These are phyloP conservation scores for Candida silvatica DNA, from an alignment of 805 yeast species.

Conservation along the genomic window DNA sequence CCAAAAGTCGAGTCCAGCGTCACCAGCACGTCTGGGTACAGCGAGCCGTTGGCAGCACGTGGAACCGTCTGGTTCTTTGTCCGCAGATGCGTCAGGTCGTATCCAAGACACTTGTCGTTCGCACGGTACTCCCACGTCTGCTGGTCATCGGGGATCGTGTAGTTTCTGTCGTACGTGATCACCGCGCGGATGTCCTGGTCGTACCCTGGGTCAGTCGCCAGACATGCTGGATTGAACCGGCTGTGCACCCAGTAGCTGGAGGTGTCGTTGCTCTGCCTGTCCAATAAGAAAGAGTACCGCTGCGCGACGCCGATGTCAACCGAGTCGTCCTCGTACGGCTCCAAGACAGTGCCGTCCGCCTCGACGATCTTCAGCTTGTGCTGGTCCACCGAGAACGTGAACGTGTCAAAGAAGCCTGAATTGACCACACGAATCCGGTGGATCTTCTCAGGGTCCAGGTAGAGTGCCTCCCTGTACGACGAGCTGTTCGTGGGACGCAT, in stretches of 20 bases:
- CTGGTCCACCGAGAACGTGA: slow-evolving; percentile 43
- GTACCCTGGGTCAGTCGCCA: slow-evolving; percentile 10
- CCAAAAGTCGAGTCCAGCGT: slow-evolving; percentile 10
- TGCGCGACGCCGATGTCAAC: slow-evolving; percentile 14
- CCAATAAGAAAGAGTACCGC: slow-evolving; percentile 14
- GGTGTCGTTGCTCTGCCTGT: slow-evolving; percentile 4
- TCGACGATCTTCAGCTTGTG: slow-evolving; percentile 48
- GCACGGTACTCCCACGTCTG: slow-evolving; percentile 12
- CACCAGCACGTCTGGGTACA: slow-evolving; percentile 8
- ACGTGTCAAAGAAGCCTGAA: slow-evolving; percentile 51
- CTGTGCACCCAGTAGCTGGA: slow-evolving; percentile 10
- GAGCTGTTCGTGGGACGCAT: slow-evolving; percentile 3
- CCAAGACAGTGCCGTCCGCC: slow-evolving; percentile 49
- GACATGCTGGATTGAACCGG: slow-evolving; percentile 13
- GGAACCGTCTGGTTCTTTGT: slow-evolving; percentile 9
- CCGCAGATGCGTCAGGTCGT: slow-evolving; percentile 8
- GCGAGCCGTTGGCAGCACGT: slow-evolving; percentile 8
- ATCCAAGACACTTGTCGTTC: slow-evolving; percentile 11
- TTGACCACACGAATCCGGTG: slow-evolving; percentile 44
- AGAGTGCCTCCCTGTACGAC: slow-evolving; percentile 6
- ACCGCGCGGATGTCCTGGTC: slow-evolving; percentile 13
- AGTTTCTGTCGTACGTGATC: slow-evolving; percentile 6
- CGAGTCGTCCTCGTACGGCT: slow-evolving; percentile 24
- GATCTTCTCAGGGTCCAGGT: slow-evolving; percentile 34
- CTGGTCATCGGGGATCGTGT: slow-evolving; percentile 47